Percentiles rank a stretch among this genome's conserved stretches.
These are phyloP conservation scores for Tuber aestivum DNA, from an alignment of 495 filamentous ascomycete species.

Conservation along the genomic window DNA sequence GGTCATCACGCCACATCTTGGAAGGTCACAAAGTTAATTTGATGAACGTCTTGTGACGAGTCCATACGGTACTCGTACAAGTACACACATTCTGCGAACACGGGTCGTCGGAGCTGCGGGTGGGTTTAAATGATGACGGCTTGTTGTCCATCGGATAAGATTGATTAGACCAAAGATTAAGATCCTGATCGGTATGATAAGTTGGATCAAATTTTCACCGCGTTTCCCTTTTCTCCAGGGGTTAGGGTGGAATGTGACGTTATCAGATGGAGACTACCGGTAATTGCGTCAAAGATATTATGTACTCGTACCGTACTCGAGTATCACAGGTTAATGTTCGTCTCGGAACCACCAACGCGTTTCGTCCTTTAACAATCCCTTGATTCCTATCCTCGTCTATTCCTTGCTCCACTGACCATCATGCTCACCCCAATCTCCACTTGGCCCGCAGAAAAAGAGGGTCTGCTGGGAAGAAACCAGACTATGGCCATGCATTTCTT, in stretches of 20 bases:
- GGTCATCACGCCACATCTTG: constrained; percentile 5
- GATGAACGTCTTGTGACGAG: background rate
- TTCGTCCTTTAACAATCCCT: background rate
- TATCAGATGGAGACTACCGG: no score
- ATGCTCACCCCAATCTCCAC: background rate
- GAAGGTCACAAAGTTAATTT: background rate
- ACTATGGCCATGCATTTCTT: background rate
- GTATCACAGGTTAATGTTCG: constrained; percentile 16
- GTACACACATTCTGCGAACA: background rate
- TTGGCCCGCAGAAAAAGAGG: background rate
- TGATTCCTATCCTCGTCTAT: constrained; percentile 8
- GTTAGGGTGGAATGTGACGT: constrained; percentile 11
- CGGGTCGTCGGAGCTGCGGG: background rate
- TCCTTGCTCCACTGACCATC: constrained; percentile 10
- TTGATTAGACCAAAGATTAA: constrained; percentile 18
- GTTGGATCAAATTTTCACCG: background rate
- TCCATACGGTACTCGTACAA: background rate
- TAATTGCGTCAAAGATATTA: constrained; percentile 8
- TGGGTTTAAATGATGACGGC: background rate
- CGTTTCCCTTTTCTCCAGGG: background rate
- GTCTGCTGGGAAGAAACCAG: background rate
- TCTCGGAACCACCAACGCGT: constrained; percentile 15
- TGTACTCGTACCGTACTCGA: no score
- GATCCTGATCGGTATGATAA: background rate
- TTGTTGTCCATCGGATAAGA: constrained; percentile 5